These are phyloP conservation scores for Gyrodon lividus DNA, from an alignment of 768 basidiomycete species.

Conservation along the genomic window DNA sequence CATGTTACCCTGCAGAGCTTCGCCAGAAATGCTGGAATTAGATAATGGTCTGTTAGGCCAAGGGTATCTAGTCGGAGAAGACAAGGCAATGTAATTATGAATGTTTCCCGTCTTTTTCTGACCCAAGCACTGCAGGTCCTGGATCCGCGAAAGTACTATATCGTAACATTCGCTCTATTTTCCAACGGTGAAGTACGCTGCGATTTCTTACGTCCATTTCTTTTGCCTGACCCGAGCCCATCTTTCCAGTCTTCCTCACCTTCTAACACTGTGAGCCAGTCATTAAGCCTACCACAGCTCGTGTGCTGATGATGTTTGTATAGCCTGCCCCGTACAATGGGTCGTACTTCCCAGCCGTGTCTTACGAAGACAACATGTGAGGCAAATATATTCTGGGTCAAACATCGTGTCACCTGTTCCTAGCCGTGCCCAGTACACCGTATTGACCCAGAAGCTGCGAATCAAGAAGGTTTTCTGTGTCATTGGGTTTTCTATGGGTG, in stretches of 20 bases:
- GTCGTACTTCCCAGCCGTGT: constrained; percentile 54
- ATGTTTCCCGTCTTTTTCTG: neutral
- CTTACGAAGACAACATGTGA: constrained; percentile 59
- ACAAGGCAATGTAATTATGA: constrained; percentile 37
- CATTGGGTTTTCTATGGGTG: constrained; percentile 61
- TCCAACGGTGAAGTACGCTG: constrained; percentile 55
- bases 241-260: constrained; percentile 55
- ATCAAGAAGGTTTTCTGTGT: constrained; percentile 45
- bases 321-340: constrained; percentile 58
- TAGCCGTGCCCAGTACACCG: constrained; percentile 54
- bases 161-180: constrained; percentile 58
- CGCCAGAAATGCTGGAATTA: constrained; percentile 2
- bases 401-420: neutral
- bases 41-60: constrained; percentile 39
- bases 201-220: neutral
- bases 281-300: neutral
- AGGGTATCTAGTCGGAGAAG: constrained; percentile 49
- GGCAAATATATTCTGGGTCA: constrained; percentile 3
- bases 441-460: constrained; percentile 46
- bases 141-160: constrained; percentile 49
- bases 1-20: neutral
- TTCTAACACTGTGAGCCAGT: constrained; percentile 41
- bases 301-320: neutral
- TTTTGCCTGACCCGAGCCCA: neutral
- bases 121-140: constrained; percentile 36